phyloP scores from a whole-genome alignment of 2,329 filamentous ascomycete genomes.

The Botrytis galanthina region DNA sequence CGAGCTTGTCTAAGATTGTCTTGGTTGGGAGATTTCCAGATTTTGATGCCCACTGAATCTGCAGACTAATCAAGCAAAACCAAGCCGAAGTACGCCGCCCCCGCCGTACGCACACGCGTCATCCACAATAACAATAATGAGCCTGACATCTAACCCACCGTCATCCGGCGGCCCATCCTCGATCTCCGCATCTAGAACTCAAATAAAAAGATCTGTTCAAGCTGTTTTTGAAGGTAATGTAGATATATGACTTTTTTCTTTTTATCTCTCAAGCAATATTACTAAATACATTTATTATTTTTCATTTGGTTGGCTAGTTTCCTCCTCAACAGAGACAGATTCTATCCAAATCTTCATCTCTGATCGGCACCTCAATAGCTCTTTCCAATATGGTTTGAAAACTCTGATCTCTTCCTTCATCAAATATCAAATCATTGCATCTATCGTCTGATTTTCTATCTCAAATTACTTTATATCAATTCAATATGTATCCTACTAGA shows the following conservation, averaged over 20 bases:
- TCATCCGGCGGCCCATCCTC: slow-evolving; percentile 38
- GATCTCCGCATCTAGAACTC: slow-evolving; percentile 40
- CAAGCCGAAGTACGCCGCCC: slow-evolving; percentile 10
- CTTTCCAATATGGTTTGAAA: slow-evolving; percentile 9
- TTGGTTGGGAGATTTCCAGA: slow-evolving; percentile 1
- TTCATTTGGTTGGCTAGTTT: slow-evolving; percentile 1
- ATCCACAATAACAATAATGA: slow-evolving; percentile 28
- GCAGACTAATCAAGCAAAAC: slow-evolving; percentile 3
- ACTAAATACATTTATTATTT: slow-evolving; percentile 19
- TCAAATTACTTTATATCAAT: slow-evolving; percentile 20
- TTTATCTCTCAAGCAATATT: slow-evolving; percentile 15
- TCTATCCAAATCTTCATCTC: background rate
- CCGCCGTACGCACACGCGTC: slow-evolving; percentile 16
- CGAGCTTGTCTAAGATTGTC: slow-evolving; percentile 12
- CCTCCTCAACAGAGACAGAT: background rate
- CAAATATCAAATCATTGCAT: slow-evolving; percentile 26
- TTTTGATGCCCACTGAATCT: background rate
- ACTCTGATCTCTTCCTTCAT: slow-evolving; percentile 17
- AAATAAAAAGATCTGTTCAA: slow-evolving; percentile 59
- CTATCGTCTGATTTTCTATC: slow-evolving; percentile 7
- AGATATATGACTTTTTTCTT: background rate
- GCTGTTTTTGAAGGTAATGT: slow-evolving; percentile 58
- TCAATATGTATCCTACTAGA: slow-evolving; percentile 35
- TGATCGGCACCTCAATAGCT: slow-evolving; percentile 2
- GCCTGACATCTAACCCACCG: slow-evolving; percentile 38